Conservation (phyloP, 2,329 filamentous ascomycete genomes). For the Endoconidiophora laricicola region DNA sequence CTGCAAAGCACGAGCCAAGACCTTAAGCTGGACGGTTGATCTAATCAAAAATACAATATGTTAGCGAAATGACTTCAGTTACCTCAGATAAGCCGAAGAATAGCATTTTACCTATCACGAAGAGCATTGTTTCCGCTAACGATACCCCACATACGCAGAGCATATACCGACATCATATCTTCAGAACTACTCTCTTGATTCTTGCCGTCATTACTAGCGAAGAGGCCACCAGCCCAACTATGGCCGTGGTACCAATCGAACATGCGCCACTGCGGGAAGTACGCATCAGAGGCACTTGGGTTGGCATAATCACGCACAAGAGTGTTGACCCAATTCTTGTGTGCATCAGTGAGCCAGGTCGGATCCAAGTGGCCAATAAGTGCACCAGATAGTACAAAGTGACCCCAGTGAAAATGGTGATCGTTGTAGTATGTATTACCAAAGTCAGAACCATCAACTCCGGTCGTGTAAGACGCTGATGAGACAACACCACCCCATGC, state of each 20-base stretch:
- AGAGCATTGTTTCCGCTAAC: conserved; percentile 60
- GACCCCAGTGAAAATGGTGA: conserved; percentile 65
- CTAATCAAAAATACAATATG: conserved; percentile 18
- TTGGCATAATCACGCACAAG: conserved; percentile 75
- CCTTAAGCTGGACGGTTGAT: conserved; percentile 68
- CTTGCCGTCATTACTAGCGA: conserved; percentile 56
- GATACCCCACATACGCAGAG: conserved; percentile 84
- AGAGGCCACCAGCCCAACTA: conserved; percentile 76
- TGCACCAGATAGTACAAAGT: conserved; percentile 76
- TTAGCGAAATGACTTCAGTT: neutral
- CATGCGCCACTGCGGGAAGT: conserved; percentile 64
- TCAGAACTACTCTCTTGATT: conserved; percentile 80
- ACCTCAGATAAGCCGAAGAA: neutral
- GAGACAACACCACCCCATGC: conserved; percentile 73
- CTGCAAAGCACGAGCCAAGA: conserved; percentile 56
- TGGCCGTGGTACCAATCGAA: conserved; percentile 96
- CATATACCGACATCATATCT: conserved; percentile 75
- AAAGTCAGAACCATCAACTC: conserved; percentile 60
- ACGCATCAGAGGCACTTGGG: conserved; percentile 48
- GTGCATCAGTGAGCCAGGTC: conserved; percentile 47
- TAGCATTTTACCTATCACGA: conserved; percentile 44
- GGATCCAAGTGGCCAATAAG: conserved; percentile 67
- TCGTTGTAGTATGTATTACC: conserved; percentile 78
- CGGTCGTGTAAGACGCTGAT: conserved; percentile 52
- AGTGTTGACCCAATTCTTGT: conserved; percentile 66